Conservation (phyloP, 148 eudicot species). For the Beta vulgaris region DNA sequence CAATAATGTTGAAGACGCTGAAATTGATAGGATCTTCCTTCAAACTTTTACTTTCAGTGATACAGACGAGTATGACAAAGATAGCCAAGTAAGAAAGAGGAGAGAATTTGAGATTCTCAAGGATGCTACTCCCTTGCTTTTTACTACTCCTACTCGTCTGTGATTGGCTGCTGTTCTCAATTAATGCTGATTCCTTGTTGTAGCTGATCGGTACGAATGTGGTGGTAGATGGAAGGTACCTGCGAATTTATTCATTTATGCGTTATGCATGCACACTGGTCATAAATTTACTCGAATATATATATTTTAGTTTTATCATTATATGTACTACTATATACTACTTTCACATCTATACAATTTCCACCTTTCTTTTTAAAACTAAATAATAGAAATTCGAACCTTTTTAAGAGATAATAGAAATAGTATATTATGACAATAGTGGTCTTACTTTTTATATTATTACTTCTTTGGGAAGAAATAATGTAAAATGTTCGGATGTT, state of each 20-base stretch:
- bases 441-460: too few relatives aligned
- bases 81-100: conserved; percentile 43
- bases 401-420: too few relatives aligned
- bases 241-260: conserved; percentile 21
- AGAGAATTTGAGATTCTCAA: conserved; percentile 41
- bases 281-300: too few relatives aligned
- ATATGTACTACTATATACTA: too few relatives aligned
- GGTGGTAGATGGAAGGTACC: conserved; percentile 52
- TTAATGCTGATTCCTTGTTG: conserved; percentile 3
- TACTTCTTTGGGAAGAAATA: too few relatives aligned
- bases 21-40: conserved; percentile 52
- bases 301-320: too few relatives aligned
- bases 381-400: too few relatives aligned
- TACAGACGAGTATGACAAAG: conserved; percentile 43
- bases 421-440: too few relatives aligned
- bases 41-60: conserved; percentile 40
- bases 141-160: not conserved
- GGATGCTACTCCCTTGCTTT: conserved; percentile 4
- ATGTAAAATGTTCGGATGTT: too few relatives aligned
- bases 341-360: too few relatives aligned
- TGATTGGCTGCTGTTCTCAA: not conserved
- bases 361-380: too few relatives aligned
- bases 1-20: conserved; percentile 40
- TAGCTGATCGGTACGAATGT: conserved; percentile 35
- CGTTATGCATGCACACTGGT: not conserved